Conservation (phyloP, 306 rosid species). For the Leucaena leucocephala region DNA sequence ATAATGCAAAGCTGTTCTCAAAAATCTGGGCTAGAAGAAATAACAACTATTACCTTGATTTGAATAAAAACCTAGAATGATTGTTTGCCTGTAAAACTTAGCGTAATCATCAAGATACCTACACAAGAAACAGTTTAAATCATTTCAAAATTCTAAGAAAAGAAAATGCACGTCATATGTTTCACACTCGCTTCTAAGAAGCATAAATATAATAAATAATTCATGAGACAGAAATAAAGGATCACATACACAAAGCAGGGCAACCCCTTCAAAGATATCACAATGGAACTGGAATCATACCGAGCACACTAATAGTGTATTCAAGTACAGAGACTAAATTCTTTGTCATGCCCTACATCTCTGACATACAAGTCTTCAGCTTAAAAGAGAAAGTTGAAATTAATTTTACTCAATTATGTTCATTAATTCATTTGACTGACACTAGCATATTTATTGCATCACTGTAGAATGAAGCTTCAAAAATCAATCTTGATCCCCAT, state of each 20-base stretch:
- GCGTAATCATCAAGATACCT: constrained; percentile 85
- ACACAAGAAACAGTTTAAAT: constrained; percentile 34
- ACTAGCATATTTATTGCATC: background rate
- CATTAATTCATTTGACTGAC: constrained; percentile 10
- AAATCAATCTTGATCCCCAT: background rate
- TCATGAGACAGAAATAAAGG: constrained; percentile 27
- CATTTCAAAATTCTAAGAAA: constrained; percentile 21
- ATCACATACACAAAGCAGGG: constrained; percentile 4
- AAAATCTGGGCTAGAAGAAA: constrained; percentile 13
- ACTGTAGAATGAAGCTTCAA: background rate
- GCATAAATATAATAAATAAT: constrained; percentile 18
- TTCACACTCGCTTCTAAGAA: constrained; percentile 10
- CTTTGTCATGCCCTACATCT: background rate
- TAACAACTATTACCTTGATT: constrained; percentile 64
- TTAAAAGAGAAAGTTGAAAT: background rate
- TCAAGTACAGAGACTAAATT: constrained; percentile 3
- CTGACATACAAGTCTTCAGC: constrained; percentile 23
- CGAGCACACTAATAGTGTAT: constrained; percentile 30
- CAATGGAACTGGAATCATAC: constrained; percentile 27
- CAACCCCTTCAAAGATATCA: background rate
- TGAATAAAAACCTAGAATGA: constrained; percentile 67
- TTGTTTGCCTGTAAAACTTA: constrained; percentile 78
- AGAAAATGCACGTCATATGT: constrained; percentile 9
- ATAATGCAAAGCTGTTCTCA: constrained; percentile 1
- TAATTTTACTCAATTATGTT: constrained; percentile 1